Conservation (phyloP, 1,139 yeast genomes). For the Yamadazyma trypodendri region DNA sequence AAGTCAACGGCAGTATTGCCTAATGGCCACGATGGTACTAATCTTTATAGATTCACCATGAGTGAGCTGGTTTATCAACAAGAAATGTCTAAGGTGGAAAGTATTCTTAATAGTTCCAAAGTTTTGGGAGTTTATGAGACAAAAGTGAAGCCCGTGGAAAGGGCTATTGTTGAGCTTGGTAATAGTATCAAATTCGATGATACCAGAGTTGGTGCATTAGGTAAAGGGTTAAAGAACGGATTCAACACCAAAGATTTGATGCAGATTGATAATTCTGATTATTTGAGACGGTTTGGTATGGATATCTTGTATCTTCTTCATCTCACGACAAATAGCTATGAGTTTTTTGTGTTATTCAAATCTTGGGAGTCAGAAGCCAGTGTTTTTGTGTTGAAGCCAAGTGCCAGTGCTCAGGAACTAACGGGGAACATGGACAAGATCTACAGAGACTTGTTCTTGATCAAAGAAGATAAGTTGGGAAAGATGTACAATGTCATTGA, state of each 20-base stretch:
- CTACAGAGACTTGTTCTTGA: constrained; percentile 51
- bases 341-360: constrained; percentile 66
- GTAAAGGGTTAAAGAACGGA: constrained; percentile 83
- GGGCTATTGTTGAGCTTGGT: constrained; percentile 81
- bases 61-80: constrained; percentile 60
- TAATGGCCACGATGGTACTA: constrained; percentile 59
- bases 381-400: constrained; percentile 68
- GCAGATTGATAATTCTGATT: constrained; percentile 46
- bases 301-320: constrained; percentile 72
- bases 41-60: constrained; percentile 64
- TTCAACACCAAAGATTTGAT: constrained; percentile 64
- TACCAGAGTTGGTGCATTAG: constrained; percentile 76
- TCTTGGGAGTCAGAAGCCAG: constrained; percentile 59
- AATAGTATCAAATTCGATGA: constrained; percentile 67
- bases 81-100: constrained; percentile 57
- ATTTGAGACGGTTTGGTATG: constrained; percentile 54
- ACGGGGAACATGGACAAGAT: constrained; percentile 52
- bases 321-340: constrained; percentile 72
- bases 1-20: constrained; percentile 65
- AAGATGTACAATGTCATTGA: constrained; percentile 46
- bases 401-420: constrained; percentile 65
- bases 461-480: constrained; percentile 47
- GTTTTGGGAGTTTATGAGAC: constrained; percentile 79
- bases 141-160: constrained; percentile 61
- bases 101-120: constrained; percentile 62